A percentile compares a stretch with the other conserved stretches of the same genome.
Evolutionary conservation across 495 filamentous ascomycete genomes (phyloP).

Genomic region (Parathielavia hyrcaniae): DNA sequence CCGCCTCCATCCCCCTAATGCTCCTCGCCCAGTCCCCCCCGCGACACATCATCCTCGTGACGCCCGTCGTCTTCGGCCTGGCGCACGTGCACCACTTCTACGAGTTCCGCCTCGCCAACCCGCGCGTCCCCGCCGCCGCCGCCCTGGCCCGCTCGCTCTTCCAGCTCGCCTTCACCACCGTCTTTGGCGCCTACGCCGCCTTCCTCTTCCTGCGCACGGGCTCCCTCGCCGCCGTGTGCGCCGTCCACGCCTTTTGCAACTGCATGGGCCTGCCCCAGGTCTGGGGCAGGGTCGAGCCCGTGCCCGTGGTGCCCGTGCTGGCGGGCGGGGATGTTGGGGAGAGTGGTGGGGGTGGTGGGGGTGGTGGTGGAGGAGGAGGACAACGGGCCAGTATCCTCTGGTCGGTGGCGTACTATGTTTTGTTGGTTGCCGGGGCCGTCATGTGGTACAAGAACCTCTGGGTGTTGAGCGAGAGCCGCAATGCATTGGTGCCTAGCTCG

Average conservation of each 20-base stretch:
- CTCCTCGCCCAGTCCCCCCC: slow-evolving; percentile 60
- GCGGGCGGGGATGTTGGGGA: slow-evolving; percentile 11
- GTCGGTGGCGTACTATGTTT: slow-evolving; percentile 70
- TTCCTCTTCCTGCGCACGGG: slow-evolving; percentile 89
- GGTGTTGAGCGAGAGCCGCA: slow-evolving; percentile 59
- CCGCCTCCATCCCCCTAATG: slow-evolving; percentile 72
- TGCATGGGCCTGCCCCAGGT: slow-evolving; percentile 81
- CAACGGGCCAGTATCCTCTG: slow-evolving; percentile 42
- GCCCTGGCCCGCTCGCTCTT: slow-evolving; percentile 65
- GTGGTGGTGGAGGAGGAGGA: neutral
- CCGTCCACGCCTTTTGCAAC: slow-evolving; percentile 87
- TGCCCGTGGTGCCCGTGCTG: slow-evolving; percentile 5
- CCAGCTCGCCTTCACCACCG: slow-evolving; percentile 85
- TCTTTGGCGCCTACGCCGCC: slow-evolving; percentile 88
- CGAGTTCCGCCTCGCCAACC: slow-evolving; percentile 80
- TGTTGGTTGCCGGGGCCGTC: slow-evolving; percentile 65
- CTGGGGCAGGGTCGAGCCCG: slow-evolving; percentile 66
- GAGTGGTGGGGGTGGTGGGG: too few relatives aligned
- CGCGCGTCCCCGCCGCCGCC: slow-evolving; percentile 53
- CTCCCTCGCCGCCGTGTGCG: slow-evolving; percentile 62
- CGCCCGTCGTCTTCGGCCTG: slow-evolving; percentile 88
- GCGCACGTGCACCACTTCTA: slow-evolving; percentile 95
- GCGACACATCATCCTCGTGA: slow-evolving; percentile 61
- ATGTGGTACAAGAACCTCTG: slow-evolving; percentile 64
- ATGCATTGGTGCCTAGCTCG: slow-evolving; percentile 40